These are phyloP conservation scores for Cordyceps sp. DNA, from an alignment of 2,329 filamentous ascomycete genomes.

Conservation along the genomic window DNA sequence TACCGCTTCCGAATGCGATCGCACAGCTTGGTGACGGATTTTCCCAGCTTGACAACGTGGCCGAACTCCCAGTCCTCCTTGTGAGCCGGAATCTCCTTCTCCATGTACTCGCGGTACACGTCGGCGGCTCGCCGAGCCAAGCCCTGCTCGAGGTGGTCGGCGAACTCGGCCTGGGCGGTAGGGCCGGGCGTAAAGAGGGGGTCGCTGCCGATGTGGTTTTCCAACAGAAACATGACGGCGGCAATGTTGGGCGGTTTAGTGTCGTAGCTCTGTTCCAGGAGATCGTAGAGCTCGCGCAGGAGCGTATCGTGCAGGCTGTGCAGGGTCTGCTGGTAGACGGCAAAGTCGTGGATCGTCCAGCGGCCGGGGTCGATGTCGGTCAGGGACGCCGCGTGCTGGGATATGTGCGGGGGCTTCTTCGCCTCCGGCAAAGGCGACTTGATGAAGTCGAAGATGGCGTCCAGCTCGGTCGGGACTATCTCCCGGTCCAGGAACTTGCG, in stretches of 20 bases:
- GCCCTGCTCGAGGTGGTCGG: slow-evolving; percentile 53
- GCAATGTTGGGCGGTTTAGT: slow-evolving; percentile 70
- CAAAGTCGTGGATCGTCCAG: slow-evolving; percentile 55
- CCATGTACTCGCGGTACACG: slow-evolving; percentile 66
- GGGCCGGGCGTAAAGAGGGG: slow-evolving; percentile 53
- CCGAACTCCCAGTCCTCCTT: slow-evolving; percentile 80
- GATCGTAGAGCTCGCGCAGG: slow-evolving; percentile 71
- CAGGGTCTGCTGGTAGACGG: slow-evolving; percentile 59
- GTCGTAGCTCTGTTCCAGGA: slow-evolving; percentile 81
- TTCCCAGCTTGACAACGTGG: slow-evolving; percentile 78
- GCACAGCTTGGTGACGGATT: slow-evolving; percentile 68
- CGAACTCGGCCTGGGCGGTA: slow-evolving; percentile 57
- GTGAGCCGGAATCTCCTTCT: slow-evolving; percentile 62
- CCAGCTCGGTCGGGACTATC: slow-evolving; percentile 64
- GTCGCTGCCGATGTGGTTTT: slow-evolving; percentile 69
- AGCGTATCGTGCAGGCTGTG: slow-evolving; percentile 63
- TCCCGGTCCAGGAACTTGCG: slow-evolving; percentile 78
- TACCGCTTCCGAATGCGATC: slow-evolving; percentile 89
- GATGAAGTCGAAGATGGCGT: slow-evolving; percentile 65
- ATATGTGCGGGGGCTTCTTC: slow-evolving; percentile 44
- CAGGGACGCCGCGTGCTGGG: slow-evolving; percentile 31
- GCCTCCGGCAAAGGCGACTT: slow-evolving; percentile 54
- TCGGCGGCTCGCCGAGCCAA: slow-evolving; percentile 58
- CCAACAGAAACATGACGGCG: slow-evolving; percentile 62
- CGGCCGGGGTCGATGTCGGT: slow-evolving; percentile 38